Base-by-base conservation (phyloP, 129 eudicot species). In the Saposhnikovia divaricata region DNA sequence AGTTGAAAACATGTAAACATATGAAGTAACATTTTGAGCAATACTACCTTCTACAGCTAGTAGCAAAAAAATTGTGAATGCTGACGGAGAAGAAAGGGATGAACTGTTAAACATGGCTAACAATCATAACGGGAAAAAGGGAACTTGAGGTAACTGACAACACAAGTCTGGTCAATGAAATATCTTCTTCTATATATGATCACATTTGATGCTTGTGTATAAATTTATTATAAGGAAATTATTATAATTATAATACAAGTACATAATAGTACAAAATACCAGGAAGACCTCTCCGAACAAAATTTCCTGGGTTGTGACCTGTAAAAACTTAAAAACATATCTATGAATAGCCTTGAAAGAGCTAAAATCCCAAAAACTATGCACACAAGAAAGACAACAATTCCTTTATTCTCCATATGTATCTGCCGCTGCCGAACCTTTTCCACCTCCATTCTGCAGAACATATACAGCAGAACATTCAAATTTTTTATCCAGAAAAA, bases 381-480 rank as follows among this genome's bases (percentile, higher is more conserved):
- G 51, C 96, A 87, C 80, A 87, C 83, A 83, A 96, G 91, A 82
- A 96, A 90, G 37, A 96, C 83, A 66, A 90, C 89, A 61, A 89
- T 82, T 72, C 99, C 99, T 84, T 92, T 96, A 73, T 91, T 92
- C 89, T 96, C 99, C 97, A 96, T 87, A 82, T 92, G 91, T 85
- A 83, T 71, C 77, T 96, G 98, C 63, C 87, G 86, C 79, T 82
- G 88, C 75, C 74, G 85, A 75, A 96, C 92, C 83, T 83, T 88
- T 76, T 87, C 92, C 57, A 96, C 89, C 89, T 92, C 96, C 77
- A 75, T 80, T 81, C 99, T 96, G 91, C 90, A 81, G n/a, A 61
- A 83, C 39, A 80, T 65, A 70, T 16, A 57, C 9, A 16, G 27
- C 21, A 11, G n/a, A 43, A 11, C 19, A 23, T 31, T 68, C 3